phyloP scores from a whole-genome alignment of 345 rosid genomes.

The Brassica rapa region DNA sequence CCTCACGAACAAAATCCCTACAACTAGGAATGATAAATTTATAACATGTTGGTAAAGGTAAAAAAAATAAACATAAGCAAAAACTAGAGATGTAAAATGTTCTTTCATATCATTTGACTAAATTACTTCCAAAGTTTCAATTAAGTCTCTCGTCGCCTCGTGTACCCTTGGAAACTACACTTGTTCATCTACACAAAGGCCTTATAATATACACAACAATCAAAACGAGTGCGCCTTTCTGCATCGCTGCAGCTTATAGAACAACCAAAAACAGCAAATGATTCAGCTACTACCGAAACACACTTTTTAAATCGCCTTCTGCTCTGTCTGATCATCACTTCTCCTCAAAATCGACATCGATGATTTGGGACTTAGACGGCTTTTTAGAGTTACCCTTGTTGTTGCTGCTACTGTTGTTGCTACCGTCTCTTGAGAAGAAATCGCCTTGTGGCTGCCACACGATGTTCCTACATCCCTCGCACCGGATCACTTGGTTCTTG shows the following conservation, averaged over 20 bases:
- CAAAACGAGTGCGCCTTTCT: background rate
- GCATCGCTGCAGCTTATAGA: conserved; percentile 4
- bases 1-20: too few relatives aligned
- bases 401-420: conserved; percentile 35
- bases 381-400: conserved; percentile 38
- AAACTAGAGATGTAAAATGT: background rate
- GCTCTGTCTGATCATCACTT: conserved; percentile 54
- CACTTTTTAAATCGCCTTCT: background rate
- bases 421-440: conserved; percentile 58
- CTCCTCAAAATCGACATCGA: conserved; percentile 93
- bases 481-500: conserved; percentile 75
- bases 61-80: background rate
- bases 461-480: conserved; percentile 78
- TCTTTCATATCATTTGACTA: conserved; percentile 6
- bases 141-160: conserved; percentile 12
- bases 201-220: conserved; percentile 32
- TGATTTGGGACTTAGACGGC: conserved; percentile 60
- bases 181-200: conserved; percentile 29
- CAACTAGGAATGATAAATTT: too few relatives aligned
- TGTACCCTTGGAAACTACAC: conserved; percentile 19
- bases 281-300: conserved; percentile 15
- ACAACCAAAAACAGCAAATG: conserved; percentile 21
- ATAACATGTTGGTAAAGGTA: too few relatives aligned
- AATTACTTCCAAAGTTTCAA: conserved; percentile 5
- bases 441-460: conserved; percentile 93